These are phyloP conservation scores for Hypomontagnella monticulosa DNA, from an alignment of 495 filamentous ascomycete species.

Conservation along the genomic window DNA sequence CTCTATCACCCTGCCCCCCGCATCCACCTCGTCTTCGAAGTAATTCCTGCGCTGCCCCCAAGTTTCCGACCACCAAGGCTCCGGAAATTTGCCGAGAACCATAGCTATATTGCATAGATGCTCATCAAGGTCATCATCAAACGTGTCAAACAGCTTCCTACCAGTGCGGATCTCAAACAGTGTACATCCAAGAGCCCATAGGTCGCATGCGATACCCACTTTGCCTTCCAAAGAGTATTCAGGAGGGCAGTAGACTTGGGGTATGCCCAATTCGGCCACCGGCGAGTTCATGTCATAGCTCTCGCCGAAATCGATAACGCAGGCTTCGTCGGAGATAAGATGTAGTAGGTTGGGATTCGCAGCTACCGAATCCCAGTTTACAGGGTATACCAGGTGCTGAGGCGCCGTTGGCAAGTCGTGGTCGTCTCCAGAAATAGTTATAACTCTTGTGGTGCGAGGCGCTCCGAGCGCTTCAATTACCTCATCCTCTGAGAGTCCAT, in stretches of 20 bases:
- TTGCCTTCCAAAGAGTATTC: conserved; percentile 44
- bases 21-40: conserved; percentile 37
- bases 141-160: conserved; percentile 38
- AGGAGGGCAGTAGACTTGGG: conserved; percentile 44
- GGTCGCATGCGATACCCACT: conserved; percentile 37
- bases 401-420: conserved; percentile 34
- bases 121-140: conserved; percentile 42
- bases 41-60: conserved; percentile 36
- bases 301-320: conserved; percentile 48
- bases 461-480: conserved; percentile 37
- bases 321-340: conserved; percentile 31
- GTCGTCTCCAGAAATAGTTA: conserved; percentile 19
- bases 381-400: conserved; percentile 41
- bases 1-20: conserved; percentile 11
- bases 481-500: conserved; percentile 36
- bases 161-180: conserved; percentile 50
- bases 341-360: not conserved
- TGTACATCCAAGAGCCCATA: conserved; percentile 50
- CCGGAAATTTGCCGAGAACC: conserved; percentile 46
- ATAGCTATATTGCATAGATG: conserved; percentile 40
- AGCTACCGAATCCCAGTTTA: conserved; percentile 18
- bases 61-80: conserved; percentile 47
- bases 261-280: conserved; percentile 28
- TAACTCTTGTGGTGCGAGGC: conserved; percentile 19
- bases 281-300: conserved; percentile 37